A percentile compares a stretch with the other conserved stretches of the same genome.
phyloP scores from a whole-genome alignment of 768 basidiomycete species.

The Macrolepiota fuliginosa region DNA sequence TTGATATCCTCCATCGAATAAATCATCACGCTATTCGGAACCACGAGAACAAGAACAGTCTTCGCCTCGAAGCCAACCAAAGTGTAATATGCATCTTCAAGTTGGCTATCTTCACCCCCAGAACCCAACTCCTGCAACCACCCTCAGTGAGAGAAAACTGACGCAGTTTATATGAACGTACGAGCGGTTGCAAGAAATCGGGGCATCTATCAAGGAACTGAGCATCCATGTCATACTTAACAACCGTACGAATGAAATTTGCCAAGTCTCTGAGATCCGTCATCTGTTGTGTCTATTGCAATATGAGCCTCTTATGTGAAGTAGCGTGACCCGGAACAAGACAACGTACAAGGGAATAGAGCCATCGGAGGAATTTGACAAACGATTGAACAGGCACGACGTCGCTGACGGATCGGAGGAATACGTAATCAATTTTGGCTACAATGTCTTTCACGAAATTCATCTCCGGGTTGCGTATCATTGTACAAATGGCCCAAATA shows the following conservation, averaged over 20 bases:
- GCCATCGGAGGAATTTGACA: neutral
- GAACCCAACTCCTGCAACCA: neutral
- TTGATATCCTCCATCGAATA: neutral
- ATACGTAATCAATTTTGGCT: neutral
- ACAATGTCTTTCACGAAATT: neutral
- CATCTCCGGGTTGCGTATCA: neutral
- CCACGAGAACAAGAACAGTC: neutral
- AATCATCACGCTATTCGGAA: neutral
- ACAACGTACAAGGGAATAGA: neutral
- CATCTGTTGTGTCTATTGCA: neutral
- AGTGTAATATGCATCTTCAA: neutral
- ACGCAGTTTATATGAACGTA: neutral
- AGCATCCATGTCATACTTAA: neutral
- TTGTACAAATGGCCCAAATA: neutral
- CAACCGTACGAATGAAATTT: neutral
- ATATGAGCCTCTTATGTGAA: neutral
- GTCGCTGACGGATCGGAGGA: neutral
- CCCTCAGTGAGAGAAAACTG: neutral
- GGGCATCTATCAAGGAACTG: neutral
- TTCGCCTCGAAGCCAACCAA: neutral
- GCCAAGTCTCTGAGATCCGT: neutral
- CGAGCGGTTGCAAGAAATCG: neutral
- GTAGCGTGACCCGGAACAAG: neutral
- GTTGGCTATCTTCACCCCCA: neutral
- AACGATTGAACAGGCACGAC: neutral